Conservation (phyloP, 345 rosid genomes). For the Eutrema yunnanense region DNA sequence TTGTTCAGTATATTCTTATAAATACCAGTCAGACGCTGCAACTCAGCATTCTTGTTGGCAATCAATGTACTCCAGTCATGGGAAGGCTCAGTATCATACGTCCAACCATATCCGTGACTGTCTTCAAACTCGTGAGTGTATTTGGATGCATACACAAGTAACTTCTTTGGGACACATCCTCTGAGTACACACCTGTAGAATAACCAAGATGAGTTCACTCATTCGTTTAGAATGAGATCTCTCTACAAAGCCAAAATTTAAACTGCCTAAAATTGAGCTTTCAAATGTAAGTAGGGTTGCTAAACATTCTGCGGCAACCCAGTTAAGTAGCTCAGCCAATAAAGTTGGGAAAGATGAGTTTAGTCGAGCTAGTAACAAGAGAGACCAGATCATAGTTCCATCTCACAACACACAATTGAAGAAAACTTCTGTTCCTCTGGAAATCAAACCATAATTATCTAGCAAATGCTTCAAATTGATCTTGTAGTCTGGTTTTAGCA, state of each 20-base stretch:
- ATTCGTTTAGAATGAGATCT: not conserved
- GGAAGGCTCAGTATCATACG: constrained; percentile 61
- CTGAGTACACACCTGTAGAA: constrained; percentile 77
- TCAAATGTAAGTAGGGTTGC: not conserved
- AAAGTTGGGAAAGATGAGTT: not conserved
- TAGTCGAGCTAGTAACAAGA: no score
- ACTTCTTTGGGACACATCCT: constrained; percentile 96
- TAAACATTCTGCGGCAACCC: not conserved
- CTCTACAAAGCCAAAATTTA: not conserved
- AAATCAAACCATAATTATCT: not conserved
- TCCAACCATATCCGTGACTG: constrained; percentile 92
- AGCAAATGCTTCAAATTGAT: not conserved
- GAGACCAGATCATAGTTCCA: not conserved
- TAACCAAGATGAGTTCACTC: not conserved
- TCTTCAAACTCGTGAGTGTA: constrained; percentile 89
- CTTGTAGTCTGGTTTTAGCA: not conserved
- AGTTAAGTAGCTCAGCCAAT: not conserved
- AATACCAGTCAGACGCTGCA: constrained; percentile 82
- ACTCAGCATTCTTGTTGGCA: constrained; percentile 89
- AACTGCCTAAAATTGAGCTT: not conserved
- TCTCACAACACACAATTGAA: not conserved
- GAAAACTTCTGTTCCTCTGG: not conserved
- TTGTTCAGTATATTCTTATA: constrained; percentile 70
- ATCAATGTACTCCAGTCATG: constrained; percentile 95
- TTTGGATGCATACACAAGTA: constrained; percentile 84